These are phyloP conservation scores for Lactarius trivialis DNA, from an alignment of 768 basidiomycete species.

Conservation along the genomic window DNA sequence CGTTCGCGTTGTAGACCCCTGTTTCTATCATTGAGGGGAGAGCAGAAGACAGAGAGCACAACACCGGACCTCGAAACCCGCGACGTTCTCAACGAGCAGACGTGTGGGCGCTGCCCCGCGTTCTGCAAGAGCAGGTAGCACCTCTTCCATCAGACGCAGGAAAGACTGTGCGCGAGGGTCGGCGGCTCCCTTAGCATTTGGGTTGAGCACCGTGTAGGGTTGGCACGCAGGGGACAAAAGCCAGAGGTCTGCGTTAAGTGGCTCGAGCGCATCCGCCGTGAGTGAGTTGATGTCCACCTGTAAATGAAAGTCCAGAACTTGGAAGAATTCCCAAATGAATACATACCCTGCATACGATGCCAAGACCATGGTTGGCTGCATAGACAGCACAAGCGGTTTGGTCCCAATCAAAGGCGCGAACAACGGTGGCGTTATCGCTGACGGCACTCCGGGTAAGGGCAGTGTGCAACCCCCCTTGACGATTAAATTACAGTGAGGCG, in stretches of 20 bases:
- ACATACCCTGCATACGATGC: slow-evolving; percentile 46
- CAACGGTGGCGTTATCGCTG: slow-evolving; percentile 34
- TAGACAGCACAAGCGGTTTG: slow-evolving; percentile 68
- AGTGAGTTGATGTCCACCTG: slow-evolving; percentile 57
- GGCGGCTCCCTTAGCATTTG: slow-evolving; percentile 56
- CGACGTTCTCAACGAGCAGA: slow-evolving; percentile 74
- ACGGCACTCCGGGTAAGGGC: slow-evolving; percentile 51
- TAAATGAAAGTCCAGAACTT: slow-evolving; percentile 19
- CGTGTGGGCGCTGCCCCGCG: slow-evolving; percentile 44
- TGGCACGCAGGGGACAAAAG: slow-evolving; percentile 79
- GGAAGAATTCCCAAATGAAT: not conserved
- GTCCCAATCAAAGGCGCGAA: slow-evolving; percentile 82
- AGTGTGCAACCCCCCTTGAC: slow-evolving; percentile 62
- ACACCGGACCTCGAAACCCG: slow-evolving; percentile 63
- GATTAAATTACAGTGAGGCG: not conserved
- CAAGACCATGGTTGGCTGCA: slow-evolving; percentile 46
- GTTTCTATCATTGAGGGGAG: not conserved
- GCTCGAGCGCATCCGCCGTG: slow-evolving; percentile 40
- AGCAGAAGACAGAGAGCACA: not conserved
- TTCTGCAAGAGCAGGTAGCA: slow-evolving; percentile 53
- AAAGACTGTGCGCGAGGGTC: slow-evolving; percentile 77
- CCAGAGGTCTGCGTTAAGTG: slow-evolving; percentile 57
- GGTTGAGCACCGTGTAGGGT: slow-evolving; percentile 76
- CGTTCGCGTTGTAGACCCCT: slow-evolving; percentile 62
- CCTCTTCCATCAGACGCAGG: slow-evolving; percentile 54